Evolutionary conservation across 2,329 filamentous ascomycete species (phyloP), one percentile per base, ranked within the genome.

Genomic region (Diplodia sapinea): DNA sequence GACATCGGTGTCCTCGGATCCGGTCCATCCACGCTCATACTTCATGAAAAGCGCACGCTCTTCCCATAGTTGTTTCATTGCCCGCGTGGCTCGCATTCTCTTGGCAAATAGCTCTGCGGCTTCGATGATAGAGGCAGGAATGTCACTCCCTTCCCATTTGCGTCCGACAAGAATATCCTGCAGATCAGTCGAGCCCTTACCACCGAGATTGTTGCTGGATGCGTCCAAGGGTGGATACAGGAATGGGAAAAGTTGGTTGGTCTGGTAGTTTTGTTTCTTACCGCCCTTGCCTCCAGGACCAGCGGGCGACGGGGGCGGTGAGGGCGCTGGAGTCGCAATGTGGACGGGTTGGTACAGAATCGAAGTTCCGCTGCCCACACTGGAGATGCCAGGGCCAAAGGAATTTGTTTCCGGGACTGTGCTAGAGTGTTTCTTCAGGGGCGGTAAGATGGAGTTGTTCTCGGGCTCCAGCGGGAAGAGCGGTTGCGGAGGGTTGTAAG

Each of bases 201-300:
- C 94, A 62, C 95, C 94, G 47, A 94, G 89, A 72, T 90, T 91
- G 75, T 96, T 97, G 79, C 93, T 97, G 29, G 88, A 90, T 70
- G 89, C 90, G 78, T 97, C 94, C 20, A 97, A 82, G 1, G 95
- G 95, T 1, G 95, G 95, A 73, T 99, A 99, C 81, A 99, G 89
- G 75, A 99, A 98, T 0, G 95, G 95, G 71, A 99, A 98, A 76
- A 97, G 95, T 74, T 99, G 95, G 75, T 99, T 99, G 0, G 95
- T 99, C 78, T 99, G 95, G 74, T 99, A 99, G 73, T 98, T 99
- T 75, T 99, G 95, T 77, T 99, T 99, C 83, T 99, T 99, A 0
- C 91, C 94, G 64, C 91, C 92, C 78, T 98, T 99, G 0, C 93
- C 93, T 31, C 93, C 87, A 3, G 87, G 86, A 0, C 87, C 94